Evolutionary conservation across 805 yeast species (phyloP).

Genomic region (Cyberlindnera amylophila): DNA sequence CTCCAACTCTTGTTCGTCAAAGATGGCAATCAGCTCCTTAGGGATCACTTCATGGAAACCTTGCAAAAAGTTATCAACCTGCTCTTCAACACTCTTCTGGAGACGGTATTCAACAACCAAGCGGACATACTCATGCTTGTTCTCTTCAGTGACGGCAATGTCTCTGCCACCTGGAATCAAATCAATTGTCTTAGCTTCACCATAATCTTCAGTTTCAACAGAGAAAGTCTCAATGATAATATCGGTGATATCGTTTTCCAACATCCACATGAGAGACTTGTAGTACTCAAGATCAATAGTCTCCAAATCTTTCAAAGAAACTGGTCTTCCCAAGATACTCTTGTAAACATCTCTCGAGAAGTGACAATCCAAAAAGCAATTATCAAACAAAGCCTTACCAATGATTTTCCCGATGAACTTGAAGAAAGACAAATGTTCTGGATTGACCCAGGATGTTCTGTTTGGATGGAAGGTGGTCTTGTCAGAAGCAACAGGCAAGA

Average conservation of each 20-base stretch:
- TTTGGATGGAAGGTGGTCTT: constrained; percentile 95
- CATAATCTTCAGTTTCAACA: constrained; percentile 89
- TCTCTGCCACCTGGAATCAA: constrained; percentile 78
- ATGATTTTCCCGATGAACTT: constrained; percentile 91
- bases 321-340: constrained; percentile 71
- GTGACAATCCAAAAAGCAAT: constrained; percentile 85
- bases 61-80: constrained; percentile 74
- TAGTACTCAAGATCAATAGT: constrained; percentile 88
- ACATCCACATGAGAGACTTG: constrained; percentile 91
- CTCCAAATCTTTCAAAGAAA: constrained; percentile 90
- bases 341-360: constrained; percentile 95
- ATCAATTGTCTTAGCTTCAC: constrained; percentile 81
- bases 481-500: constrained; percentile 87
- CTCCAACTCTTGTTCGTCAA: constrained; percentile 95
- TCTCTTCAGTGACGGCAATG: constrained; percentile 83
- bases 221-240: constrained; percentile 92
- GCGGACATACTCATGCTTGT: constrained; percentile 85
- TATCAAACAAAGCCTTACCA: constrained; percentile 91
- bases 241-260: constrained; percentile 95
- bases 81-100: constrained; percentile 78
- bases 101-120: constrained; percentile 83
- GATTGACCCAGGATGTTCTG: constrained; percentile 85
- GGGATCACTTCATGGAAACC: constrained; percentile 93
- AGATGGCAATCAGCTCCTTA: constrained; percentile 74
- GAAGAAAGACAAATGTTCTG: constrained; percentile 89